Percentiles rank a stretch among this genome's conserved stretches.
Evolutionary conservation across 208 protist species (phyloP).

Genomic region (Trichomonas gallinae): DNA sequence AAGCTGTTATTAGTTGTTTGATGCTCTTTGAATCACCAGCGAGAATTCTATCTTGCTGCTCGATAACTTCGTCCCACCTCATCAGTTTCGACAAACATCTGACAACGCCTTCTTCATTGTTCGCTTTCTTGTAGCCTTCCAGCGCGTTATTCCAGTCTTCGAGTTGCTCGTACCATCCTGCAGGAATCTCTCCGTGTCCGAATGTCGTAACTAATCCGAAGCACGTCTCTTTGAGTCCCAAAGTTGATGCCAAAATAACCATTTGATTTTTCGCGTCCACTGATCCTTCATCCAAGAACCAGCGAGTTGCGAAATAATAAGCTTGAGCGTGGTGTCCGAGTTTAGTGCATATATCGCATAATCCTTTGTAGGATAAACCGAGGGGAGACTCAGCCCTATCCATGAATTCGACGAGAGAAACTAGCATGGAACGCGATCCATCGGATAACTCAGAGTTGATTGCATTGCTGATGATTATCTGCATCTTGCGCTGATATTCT

Average conservation of each 20-base stretch:
- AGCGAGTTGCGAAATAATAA: neutral
- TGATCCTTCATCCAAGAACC: neutral
- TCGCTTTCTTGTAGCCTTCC: neutral
- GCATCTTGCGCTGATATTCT: neutral
- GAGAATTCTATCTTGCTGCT: neutral
- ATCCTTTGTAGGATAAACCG: neutral
- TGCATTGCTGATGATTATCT: neutral
- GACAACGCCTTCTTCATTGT: neutral
- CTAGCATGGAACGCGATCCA: neutral
- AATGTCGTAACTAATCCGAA: neutral
- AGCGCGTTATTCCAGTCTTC: neutral
- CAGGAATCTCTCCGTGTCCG: neutral
- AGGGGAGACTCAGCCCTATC: neutral
- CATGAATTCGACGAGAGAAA: conserved; percentile 6
- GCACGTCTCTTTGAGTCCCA: neutral
- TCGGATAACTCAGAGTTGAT: neutral
- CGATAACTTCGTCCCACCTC: neutral
- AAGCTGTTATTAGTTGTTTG: neutral
- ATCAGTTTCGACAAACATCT: neutral
- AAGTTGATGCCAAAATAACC: neutral
- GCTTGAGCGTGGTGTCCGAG: neutral
- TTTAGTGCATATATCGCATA: neutral
- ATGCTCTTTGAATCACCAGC: neutral
- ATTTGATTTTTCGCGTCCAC: neutral
- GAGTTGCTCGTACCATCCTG: neutral